phyloP scores from a whole-genome alignment of 345 rosid genomes.

The Eucalyptus globulus region DNA sequence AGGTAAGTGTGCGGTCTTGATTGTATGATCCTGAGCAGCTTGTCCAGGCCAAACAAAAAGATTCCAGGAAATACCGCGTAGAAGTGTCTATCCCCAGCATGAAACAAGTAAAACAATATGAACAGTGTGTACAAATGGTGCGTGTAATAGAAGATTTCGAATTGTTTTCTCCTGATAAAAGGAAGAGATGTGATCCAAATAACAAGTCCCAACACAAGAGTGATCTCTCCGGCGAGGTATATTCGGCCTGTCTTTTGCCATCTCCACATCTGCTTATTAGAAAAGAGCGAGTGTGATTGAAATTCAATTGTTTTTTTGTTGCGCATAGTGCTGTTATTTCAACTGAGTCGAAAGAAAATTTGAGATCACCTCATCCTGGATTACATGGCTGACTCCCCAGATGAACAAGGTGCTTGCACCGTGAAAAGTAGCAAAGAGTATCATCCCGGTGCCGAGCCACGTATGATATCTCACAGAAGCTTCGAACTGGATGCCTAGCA shows the following conservation, averaged over 20 bases:
- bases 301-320: background rate
- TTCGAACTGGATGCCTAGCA: slow-evolving; percentile 72
- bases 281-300: background rate
- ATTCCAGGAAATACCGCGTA: slow-evolving; percentile 60
- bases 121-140: slow-evolving; percentile 70
- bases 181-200: slow-evolving; percentile 89
- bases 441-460: slow-evolving; percentile 72
- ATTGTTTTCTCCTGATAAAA: slow-evolving; percentile 57
- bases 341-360: background rate
- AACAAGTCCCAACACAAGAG: slow-evolving; percentile 47
- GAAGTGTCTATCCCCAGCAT: slow-evolving; percentile 83
- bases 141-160: slow-evolving; percentile 65
- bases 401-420: slow-evolving; percentile 65
- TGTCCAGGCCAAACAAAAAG: slow-evolving; percentile 72
- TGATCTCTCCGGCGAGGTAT: slow-evolving; percentile 62
- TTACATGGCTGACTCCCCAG: slow-evolving; percentile 64
- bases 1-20: slow-evolving; percentile 44
- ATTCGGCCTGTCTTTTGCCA: slow-evolving; percentile 83
- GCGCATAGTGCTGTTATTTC: background rate
- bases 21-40: slow-evolving; percentile 52
- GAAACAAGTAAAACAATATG: slow-evolving; percentile 65
- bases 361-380: slow-evolving; percentile 50
- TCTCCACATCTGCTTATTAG: slow-evolving; percentile 30
- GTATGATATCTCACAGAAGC: slow-evolving; percentile 66
- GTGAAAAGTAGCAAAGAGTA: slow-evolving; percentile 61